These are phyloP conservation scores for Phytophthora brassicae DNA, from an alignment of 352 stramenopile genomes.

Conservation along the genomic window DNA sequence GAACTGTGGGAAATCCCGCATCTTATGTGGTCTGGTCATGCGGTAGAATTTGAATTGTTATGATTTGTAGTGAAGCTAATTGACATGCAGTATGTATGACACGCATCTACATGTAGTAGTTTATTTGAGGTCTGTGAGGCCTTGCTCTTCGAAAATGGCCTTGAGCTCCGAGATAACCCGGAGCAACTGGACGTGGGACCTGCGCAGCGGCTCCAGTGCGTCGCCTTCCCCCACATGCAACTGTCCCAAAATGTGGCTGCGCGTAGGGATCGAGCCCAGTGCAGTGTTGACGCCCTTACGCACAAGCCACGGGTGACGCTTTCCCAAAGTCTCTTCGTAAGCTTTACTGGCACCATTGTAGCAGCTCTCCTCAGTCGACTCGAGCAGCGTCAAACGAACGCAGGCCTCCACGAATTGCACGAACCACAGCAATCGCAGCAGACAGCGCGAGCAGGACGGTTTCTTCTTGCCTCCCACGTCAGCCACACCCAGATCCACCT, in stretches of 20 bases:
- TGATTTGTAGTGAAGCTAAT: constrained; percentile 11
- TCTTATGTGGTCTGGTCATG: too few relatives aligned
- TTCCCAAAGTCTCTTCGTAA: constrained; percentile 82
- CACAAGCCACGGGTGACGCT: constrained; percentile 83
- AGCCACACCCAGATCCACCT: constrained; percentile 63
- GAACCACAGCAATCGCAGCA: constrained; percentile 81
- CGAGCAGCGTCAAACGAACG: constrained; percentile 64
- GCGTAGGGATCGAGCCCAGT: constrained; percentile 60
- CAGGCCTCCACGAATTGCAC: constrained; percentile 83
- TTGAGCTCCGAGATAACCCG: constrained; percentile 55
- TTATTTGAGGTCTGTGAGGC: constrained; percentile 79
- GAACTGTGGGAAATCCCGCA: too few relatives aligned
- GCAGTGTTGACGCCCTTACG: constrained; percentile 83
- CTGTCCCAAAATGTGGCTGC: constrained; percentile 53
- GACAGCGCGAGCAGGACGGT: constrained; percentile 68
- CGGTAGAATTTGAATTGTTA: too few relatives aligned
- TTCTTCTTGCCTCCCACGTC: constrained; percentile 83
- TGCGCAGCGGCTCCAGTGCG: constrained; percentile 35
- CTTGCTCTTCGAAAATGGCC: constrained; percentile 58
- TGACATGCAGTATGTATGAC: constrained; percentile 17
- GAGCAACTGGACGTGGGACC: constrained; percentile 50
- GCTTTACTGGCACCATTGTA: constrained; percentile 65
- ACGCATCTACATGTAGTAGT: constrained; percentile 34
- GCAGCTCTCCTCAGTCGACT: constrained; percentile 69
- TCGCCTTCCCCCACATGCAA: constrained; percentile 53